Percentiles rank a stretch among this genome's conserved stretches.
These are phyloP conservation scores for Yamadazyma scolyti DNA, from an alignment of 805 yeast species.

Conservation along the genomic window DNA sequence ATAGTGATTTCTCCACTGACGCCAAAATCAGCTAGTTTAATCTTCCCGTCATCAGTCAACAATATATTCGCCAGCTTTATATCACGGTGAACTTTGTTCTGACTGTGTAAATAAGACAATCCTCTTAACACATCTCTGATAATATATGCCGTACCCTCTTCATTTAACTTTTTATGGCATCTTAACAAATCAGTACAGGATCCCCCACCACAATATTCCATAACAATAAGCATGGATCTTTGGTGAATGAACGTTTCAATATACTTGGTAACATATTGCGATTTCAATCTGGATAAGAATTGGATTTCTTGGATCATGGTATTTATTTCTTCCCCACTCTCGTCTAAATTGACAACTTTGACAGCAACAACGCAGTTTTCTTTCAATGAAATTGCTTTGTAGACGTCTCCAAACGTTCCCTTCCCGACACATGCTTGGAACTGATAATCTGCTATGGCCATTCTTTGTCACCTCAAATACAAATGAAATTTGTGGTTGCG, in stretches of 20 bases:
- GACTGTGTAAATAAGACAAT: slow-evolving; percentile 68
- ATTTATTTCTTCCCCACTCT: slow-evolving; percentile 69
- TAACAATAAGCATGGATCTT: slow-evolving; percentile 76
- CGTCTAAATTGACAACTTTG: slow-evolving; percentile 82
- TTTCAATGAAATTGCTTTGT: slow-evolving; percentile 46
- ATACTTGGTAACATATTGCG: slow-evolving; percentile 62
- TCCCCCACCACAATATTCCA: slow-evolving; percentile 97
- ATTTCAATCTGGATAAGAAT: slow-evolving; percentile 61
- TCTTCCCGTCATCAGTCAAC: slow-evolving; percentile 61
- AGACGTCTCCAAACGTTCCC: slow-evolving; percentile 88
- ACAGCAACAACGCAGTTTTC: slow-evolving; percentile 63
- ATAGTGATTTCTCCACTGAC: slow-evolving; percentile 78
- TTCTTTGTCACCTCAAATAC: too few relatives aligned
- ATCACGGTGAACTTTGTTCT: slow-evolving; percentile 82
- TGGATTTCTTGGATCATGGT: slow-evolving; percentile 73
- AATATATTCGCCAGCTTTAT: slow-evolving; percentile 87
- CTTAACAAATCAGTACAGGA: slow-evolving; percentile 76
- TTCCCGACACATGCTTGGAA: slow-evolving; percentile 64
- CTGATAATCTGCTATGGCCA: slow-evolving; percentile 17
- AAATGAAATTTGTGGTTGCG: too few relatives aligned
- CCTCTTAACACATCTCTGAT: slow-evolving; percentile 66
- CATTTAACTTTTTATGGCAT: slow-evolving; percentile 50
- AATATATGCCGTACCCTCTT: slow-evolving; percentile 58
- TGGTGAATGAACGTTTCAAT: slow-evolving; percentile 61
- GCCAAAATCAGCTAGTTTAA: slow-evolving; percentile 91